A percentile compares a stretch with the other conserved stretches of the same genome.
phyloP scores from a whole-genome alignment of 352 stramenopile genomes.

The Blastocystis sp. region DNA sequence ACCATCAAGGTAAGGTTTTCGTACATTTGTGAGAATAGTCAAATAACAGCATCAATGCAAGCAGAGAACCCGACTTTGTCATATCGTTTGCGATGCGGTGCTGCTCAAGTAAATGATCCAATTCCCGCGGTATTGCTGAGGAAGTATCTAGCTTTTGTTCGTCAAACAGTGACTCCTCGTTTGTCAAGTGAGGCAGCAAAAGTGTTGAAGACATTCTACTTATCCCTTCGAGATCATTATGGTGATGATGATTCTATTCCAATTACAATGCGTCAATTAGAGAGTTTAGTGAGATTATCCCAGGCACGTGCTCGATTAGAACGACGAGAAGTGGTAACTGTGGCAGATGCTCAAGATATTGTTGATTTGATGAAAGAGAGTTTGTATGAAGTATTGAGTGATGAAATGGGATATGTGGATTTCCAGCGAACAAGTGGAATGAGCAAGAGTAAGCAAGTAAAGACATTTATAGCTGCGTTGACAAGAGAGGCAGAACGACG shows the following conservation, averaged over 20 bases:
- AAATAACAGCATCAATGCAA: not conserved
- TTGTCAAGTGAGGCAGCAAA: slow-evolving; percentile 65
- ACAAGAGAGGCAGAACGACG: slow-evolving; percentile 71
- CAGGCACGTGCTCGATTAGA: slow-evolving; percentile 87
- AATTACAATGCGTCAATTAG: slow-evolving; percentile 90
- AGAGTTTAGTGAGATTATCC: slow-evolving; percentile 81
- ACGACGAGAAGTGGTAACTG: slow-evolving; percentile 81
- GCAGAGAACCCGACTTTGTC: slow-evolving; percentile 52
- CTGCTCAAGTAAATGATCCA: slow-evolving; percentile 69
- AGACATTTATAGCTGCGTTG: slow-evolving; percentile 74
- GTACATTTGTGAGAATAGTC: not conserved
- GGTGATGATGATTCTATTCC: slow-evolving; percentile 69
- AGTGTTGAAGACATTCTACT: slow-evolving; percentile 78
- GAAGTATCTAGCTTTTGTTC: slow-evolving; percentile 93
- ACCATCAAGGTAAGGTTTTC: not conserved
- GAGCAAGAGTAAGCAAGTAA: slow-evolving; percentile 71
- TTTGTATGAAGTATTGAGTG: slow-evolving; percentile 79
- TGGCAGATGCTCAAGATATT: slow-evolving; percentile 87
- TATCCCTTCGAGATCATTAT: slow-evolving; percentile 74
- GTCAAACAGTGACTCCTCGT: slow-evolving; percentile 83
- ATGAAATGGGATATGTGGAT: slow-evolving; percentile 79
- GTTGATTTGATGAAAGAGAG: slow-evolving; percentile 88
- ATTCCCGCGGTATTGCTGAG: slow-evolving; percentile 77
- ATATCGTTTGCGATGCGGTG: slow-evolving; percentile 68
- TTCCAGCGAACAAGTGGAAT: slow-evolving; percentile 70